A percentile compares a stretch with the other conserved stretches of the same genome.
These are phyloP conservation scores for Starmerella floricola DNA, from an alignment of 805 yeast genomes.

Conservation along the genomic window DNA sequence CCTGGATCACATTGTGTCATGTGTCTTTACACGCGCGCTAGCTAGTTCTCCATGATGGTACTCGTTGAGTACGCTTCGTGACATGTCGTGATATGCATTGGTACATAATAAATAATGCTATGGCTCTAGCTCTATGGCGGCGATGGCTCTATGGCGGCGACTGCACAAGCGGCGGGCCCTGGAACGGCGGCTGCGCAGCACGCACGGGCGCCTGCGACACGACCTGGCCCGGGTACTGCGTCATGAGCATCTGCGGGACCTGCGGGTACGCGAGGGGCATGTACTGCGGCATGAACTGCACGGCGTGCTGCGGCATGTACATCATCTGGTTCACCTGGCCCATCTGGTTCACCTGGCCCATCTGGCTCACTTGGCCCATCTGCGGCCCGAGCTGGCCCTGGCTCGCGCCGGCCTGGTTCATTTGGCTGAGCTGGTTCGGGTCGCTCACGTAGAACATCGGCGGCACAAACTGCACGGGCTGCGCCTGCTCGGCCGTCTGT, in stretches of 20 bases:
- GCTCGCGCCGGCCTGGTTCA: constrained; percentile 12
- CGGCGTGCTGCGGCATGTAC: constrained; percentile 6
- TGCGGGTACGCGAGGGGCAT: constrained; percentile 8
- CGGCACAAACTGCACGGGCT: not conserved
- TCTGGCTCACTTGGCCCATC: constrained; percentile 1
- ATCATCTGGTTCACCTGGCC: constrained; percentile 13
- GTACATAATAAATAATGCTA: not conserved
- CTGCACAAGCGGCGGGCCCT: not conserved
- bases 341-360: constrained; percentile 3
- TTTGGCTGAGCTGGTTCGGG: constrained; percentile 4
- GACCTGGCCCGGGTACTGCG: constrained; percentile 4
- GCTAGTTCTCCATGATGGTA: too few species aligned
- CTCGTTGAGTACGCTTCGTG: too few species aligned
- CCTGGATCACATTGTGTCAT: too few species aligned
- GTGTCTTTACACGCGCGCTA: too few species aligned
- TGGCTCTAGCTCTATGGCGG: not conserved
- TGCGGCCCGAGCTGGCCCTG: constrained; percentile 3
- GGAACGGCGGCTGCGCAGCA: not conserved
- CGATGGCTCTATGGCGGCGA: not conserved
- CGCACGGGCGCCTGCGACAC: not conserved
- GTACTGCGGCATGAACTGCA: too few species aligned
- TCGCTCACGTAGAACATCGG: constrained; percentile 5
- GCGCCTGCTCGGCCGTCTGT: not conserved
- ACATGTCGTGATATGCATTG: too few species aligned
- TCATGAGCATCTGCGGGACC: not conserved